Evolutionary conservation across 2,329 filamentous ascomycete genomes (phyloP).

Genomic region (Neonectria coccinea): DNA sequence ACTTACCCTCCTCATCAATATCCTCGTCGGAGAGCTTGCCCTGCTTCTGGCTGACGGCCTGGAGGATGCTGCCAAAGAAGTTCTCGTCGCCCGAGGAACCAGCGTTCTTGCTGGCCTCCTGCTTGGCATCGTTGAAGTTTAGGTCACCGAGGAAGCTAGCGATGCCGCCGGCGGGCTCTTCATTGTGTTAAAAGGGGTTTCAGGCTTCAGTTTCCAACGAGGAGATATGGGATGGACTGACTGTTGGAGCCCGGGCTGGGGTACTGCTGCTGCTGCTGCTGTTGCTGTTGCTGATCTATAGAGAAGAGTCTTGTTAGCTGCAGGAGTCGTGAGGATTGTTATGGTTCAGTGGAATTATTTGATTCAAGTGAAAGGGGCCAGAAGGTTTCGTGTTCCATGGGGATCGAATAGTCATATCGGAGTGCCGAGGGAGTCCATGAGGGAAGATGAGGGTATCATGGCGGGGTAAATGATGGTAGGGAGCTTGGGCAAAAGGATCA

Average conservation of each 20-base stretch:
- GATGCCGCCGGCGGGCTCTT: slow-evolving; percentile 53
- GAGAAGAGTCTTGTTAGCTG: slow-evolving; percentile 17
- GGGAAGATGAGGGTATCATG: slow-evolving; percentile 30
- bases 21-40: slow-evolving; percentile 60
- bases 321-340: background rate
- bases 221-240: slow-evolving; percentile 37
- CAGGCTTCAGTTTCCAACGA: background rate
- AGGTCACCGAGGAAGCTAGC: slow-evolving; percentile 58
- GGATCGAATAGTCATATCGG: background rate
- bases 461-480: slow-evolving; percentile 38
- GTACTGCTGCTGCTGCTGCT: slow-evolving; percentile 40
- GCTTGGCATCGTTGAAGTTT: slow-evolving; percentile 61
- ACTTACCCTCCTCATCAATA: slow-evolving; percentile 61
- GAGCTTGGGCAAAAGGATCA: slow-evolving; percentile 34
- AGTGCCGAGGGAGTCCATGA: slow-evolving; percentile 10
- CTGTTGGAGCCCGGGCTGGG: slow-evolving; percentile 43
- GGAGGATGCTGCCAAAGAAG: slow-evolving; percentile 63
- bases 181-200: background rate
- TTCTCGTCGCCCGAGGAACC: slow-evolving; percentile 59
- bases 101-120: slow-evolving; percentile 60
- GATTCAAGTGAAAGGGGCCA: too few relatives aligned
- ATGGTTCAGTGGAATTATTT: background rate
- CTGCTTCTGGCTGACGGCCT: slow-evolving; percentile 63
- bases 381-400: background rate
- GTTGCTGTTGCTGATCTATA: slow-evolving; percentile 36